These are phyloP conservation scores for Mycogone perniciosa DNA, from an alignment of 2,329 filamentous ascomycete species.

Conservation along the genomic window DNA sequence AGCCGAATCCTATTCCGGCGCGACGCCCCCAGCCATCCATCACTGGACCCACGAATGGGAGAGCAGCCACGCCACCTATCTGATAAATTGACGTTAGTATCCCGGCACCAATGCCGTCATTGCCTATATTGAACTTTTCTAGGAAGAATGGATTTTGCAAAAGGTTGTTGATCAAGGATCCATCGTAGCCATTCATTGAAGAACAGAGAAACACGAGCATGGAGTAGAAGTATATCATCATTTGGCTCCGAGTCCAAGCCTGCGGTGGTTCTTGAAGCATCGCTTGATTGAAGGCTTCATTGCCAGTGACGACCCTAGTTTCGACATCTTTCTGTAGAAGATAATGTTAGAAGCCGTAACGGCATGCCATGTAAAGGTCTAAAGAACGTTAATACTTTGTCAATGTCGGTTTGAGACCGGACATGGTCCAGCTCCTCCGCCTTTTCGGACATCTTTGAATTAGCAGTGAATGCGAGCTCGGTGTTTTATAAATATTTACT, in stretches of 20 bases:
- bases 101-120: constrained; percentile 42
- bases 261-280: constrained; percentile 46
- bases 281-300: constrained; percentile 41
- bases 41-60: constrained; percentile 41
- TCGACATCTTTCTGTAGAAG: constrained; percentile 5
- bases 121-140: constrained; percentile 33
- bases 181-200: constrained; percentile 46
- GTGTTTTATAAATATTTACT: too few species aligned
- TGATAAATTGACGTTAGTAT: constrained; percentile 47
- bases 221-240: constrained; percentile 38
- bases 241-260: constrained; percentile 31
- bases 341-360: too few species aligned
- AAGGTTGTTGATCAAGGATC: constrained; percentile 44
- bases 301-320: constrained; percentile 14
- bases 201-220: constrained; percentile 43
- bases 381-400: too few species aligned
- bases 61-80: constrained; percentile 42
- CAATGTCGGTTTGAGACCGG: too few species aligned
- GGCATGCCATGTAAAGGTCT: too few species aligned
- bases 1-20: constrained; percentile 41
- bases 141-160: constrained; percentile 37
- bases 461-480: too few species aligned
- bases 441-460: too few species aligned
- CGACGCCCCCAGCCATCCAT: constrained; percentile 43
- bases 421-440: too few species aligned